Evolutionary conservation across 2,329 filamentous ascomycete species (phyloP), one percentile per base, ranked within the genome.

Genomic region (Bipolaris gigantea): DNA sequence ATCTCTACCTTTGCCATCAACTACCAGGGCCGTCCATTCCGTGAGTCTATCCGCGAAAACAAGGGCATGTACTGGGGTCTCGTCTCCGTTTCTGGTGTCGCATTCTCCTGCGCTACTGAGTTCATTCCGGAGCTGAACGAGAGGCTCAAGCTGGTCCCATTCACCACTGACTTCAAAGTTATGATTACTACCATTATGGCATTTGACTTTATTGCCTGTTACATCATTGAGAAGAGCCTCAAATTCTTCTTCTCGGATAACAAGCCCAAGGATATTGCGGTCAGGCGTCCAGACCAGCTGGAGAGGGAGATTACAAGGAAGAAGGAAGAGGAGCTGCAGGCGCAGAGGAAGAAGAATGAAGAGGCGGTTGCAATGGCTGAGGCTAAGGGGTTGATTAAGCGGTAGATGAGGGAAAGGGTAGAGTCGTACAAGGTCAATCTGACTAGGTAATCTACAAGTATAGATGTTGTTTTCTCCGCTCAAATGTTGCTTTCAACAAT

Each of bases 1-100:
- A 96, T 99, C 71, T 97, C 92, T 21, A 99, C 94, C 3, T 99
- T 99, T 69, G 92, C 94, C 57, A 96, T 99, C 81, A 99, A 99
- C 81, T 99, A 99, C 80, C 94, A 99, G 77, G 94, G 94, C 55
- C 89, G 94, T 9, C 94, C 94, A 11, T 99, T 99, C 88, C 90
- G 94, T 56, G 94, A 99, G 78, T 89, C 89, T 19, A 91, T 99
- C 62, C 88, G 89, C 5, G 94, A 97, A 79, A 99, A 99, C 81
- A 89, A 87, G 75, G 92, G 90, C 73, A 99, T 99, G 94, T 99
- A 94, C 80, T 99, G 89, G 82, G 94, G 94, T 55, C 91, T 99
- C 51, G 80, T 99, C 36, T 89, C 89, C 61, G 93, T 97, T 15
- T 90, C 91, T 0, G 91, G 82, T 38, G 89, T 99, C 27, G 93